Evolutionary conservation across 2,329 filamentous ascomycete genomes (phyloP).

Genomic region (Hysterium pulicare): DNA sequence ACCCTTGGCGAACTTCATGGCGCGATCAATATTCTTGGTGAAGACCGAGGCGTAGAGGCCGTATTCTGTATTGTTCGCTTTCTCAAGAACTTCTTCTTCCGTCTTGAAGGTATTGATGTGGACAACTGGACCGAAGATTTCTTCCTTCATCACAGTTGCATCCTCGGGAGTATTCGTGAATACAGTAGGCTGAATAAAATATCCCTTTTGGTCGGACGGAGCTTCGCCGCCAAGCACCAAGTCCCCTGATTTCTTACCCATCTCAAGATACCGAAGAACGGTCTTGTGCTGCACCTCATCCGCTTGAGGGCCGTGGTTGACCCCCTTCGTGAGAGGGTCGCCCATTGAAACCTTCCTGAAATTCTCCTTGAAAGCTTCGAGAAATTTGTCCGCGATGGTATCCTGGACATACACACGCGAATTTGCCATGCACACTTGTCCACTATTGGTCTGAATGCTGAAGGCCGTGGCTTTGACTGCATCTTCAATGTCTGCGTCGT

Average conservation of each 20-base stretch:
- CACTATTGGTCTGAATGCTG: conserved; percentile 54
- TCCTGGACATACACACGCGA: conserved; percentile 58
- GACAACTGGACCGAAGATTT: conserved; percentile 81
- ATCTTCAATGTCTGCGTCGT: conserved; percentile 75
- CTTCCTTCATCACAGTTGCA: conserved; percentile 78
- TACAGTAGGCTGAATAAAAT: conserved; percentile 67
- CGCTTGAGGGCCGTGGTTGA: conserved; percentile 56
- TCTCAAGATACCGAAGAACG: conserved; percentile 46
- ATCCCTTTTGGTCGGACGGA: conserved; percentile 28
- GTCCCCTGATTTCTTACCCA: conserved; percentile 64
- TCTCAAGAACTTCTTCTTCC: conserved; percentile 71
- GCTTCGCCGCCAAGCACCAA: conserved; percentile 29
- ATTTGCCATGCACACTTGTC: conserved; percentile 60
- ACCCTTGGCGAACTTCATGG: conserved; percentile 38
- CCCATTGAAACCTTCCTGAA: conserved; percentile 37
- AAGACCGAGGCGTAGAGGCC: conserved; percentile 83
- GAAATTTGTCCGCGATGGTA: conserved; percentile 46
- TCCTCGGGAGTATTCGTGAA: conserved; percentile 73
- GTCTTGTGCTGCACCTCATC: conserved; percentile 51
- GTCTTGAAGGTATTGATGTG: conserved; percentile 74
- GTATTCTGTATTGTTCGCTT: conserved; percentile 82
- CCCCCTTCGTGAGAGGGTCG: conserved; percentile 68
- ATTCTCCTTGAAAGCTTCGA: conserved; percentile 39
- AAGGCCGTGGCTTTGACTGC: conserved; percentile 55
- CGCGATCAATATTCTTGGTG: conserved; percentile 50